Evolutionary conservation across 2,329 filamentous ascomycete species (phyloP), one percentile per base, ranked within the genome.

Genomic region (Fusarium foetens): DNA sequence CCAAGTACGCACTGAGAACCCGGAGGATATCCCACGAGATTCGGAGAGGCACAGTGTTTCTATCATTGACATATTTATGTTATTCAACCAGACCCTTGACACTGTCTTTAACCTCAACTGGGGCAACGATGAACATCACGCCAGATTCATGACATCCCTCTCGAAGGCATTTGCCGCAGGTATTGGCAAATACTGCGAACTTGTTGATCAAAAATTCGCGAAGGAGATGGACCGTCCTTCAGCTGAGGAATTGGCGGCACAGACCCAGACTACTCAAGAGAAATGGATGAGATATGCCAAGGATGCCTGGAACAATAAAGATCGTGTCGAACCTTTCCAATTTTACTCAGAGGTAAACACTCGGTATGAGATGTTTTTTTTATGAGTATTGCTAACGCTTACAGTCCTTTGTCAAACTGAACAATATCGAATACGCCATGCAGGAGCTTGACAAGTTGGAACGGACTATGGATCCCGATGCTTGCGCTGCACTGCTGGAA

Each of bases 401-500:
- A 14, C 45, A 97, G 93, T 98, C 95, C 9, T 93, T 99, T 76
- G 94, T 99, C 70, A 99, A 98, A 82, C 88, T 99, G 75, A 99
- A 99, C 86, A 97, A 99, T 78, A 91, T 99, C 72, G 95, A 98
- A 82, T 98, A 94, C 82, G 95, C 95, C 9, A 94, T 97, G 83
- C 89, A 94, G 63, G 94, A 97, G 78, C 87, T 99, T 58, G 96
- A 99, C 80, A 94, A 93, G 80, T 87, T 99, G 11, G 95, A 98
- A 80, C 91, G 89, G 78, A 90, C 92, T 65, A 94, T 98, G 86
- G 95, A 98, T 76, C 94, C 97, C 17, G 96, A 99, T 79, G 92
- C 89, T 16, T 98, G 94, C 78, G 95, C 95, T 6, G 91, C 93
- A 57, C 90, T 97, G 21, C 89, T 99, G 55, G 90, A 91, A 51